phyloP scores from a whole-genome alignment of 306 rosid species.

The Vigna nakashimae region DNA sequence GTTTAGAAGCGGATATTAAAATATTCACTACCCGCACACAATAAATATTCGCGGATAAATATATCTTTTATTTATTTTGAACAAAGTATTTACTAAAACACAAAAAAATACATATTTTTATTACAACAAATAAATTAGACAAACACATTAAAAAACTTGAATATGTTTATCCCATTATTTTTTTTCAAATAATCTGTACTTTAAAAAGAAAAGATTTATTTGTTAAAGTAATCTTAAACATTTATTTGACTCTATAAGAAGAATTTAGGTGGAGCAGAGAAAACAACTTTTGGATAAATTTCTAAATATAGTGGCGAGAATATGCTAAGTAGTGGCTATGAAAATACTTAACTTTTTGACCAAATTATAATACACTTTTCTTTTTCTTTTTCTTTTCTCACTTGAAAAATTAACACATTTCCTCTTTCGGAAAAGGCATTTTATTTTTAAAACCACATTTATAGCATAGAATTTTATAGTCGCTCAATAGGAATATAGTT shows the following conservation, averaged over 20 bases:
- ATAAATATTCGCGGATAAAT: too few species aligned
- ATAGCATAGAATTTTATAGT: slow-evolving; percentile 25
- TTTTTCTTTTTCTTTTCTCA: not conserved
- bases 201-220: too few species aligned
- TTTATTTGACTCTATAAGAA: not conserved
- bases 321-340: slow-evolving; percentile 29
- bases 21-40: too few species aligned
- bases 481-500: slow-evolving; percentile 10
- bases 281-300: not conserved
- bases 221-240: not conserved
- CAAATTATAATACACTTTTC: not conserved
- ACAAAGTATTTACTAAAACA: too few species aligned
- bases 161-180: too few species aligned
- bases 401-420: not conserved
- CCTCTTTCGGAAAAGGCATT: slow-evolving; percentile 25
- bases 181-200: too few species aligned
- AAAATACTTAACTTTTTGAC: slow-evolving; percentile 38
- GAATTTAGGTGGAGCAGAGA: not conserved
- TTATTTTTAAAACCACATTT: not conserved
- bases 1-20: too few species aligned
- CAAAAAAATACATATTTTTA: too few species aligned
- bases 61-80: too few species aligned
- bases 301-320: slow-evolving; percentile 20
- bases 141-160: too few species aligned
- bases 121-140: too few species aligned